Base-by-base conservation (phyloP, 2,329 filamentous ascomycete species). In the Aspergillus chevalieri region DNA sequence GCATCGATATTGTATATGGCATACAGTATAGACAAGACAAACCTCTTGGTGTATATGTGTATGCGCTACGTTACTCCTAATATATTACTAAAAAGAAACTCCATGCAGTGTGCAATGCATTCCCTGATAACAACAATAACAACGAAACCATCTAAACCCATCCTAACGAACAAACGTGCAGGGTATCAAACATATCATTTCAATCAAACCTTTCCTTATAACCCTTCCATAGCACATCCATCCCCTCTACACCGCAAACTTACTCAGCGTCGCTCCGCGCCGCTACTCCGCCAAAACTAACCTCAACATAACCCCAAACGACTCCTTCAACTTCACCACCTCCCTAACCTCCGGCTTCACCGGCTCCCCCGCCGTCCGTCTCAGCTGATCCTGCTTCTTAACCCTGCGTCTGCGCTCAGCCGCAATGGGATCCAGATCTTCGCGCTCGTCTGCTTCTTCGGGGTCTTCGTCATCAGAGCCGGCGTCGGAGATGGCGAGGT, bases 371-470 rank as follows among this genome's bases (percentile, higher is more conserved):
- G 90, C 89, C 41, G 81, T 85, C 47, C 89, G 78, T 55, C 89
- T 80, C 47, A 98, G 76, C 52, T 86, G 81, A 64, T 95, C 91
- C 64, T 91, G 87, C 58, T 80, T 83, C 74, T 85, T 87, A 7
- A 82, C 79, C 55, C 92, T 79, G 52, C 89, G 79, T 62, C 84
- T 86, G 52, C 92, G 78, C 75, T 97, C 93, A 5, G 88, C 87
- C 54, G 84, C 84, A 56, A 98, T 94, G 1, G 92, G 90, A 63
- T 97, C 91, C 52, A 87, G 70, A 51, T 91, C 85, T 50, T 94
- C 89, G 47, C 88, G 85, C 10, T 79, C 81, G 49, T 86, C 85
- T n/a, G 86, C 78, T 57, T 86, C 82, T 26, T 78, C 75, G 1
- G 75, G 81, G 51, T 84, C 82, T 6, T 82, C 79, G 51, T 84